Conservation (phyloP, 108 stramenopile species). For the Ochromonas danica region DNA sequence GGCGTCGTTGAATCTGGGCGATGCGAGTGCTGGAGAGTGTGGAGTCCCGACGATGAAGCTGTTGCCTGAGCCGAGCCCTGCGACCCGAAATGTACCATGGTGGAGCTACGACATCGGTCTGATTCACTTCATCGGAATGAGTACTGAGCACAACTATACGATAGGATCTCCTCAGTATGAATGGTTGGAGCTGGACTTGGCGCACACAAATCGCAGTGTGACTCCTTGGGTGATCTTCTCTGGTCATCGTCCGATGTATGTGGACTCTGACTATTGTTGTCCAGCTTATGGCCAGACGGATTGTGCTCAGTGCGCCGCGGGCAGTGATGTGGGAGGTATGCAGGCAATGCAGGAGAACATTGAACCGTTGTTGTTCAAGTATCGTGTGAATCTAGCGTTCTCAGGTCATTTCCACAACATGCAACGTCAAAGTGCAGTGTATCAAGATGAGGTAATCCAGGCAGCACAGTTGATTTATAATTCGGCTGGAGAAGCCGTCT, state of each 20-base stretch:
- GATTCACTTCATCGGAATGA: constrained; percentile 29
- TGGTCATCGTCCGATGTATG: constrained; percentile 55
- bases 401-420: constrained; percentile 10
- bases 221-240: constrained; percentile 53
- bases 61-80: constrained; percentile 51
- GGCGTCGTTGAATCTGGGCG: constrained; percentile 10
- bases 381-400: constrained; percentile 7
- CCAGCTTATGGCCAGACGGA: background rate
- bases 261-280: constrained; percentile 20
- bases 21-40: constrained; percentile 53
- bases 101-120: constrained; percentile 29
- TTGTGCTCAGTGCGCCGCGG: background rate
- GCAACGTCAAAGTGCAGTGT: constrained; percentile 7
- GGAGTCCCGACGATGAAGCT: constrained; percentile 47
- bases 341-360: background rate
- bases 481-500: background rate
- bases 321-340: constrained; percentile 4
- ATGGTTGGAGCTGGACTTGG: constrained; percentile 41
- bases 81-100: background rate
- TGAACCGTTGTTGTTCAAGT: constrained; percentile 4
- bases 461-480: background rate
- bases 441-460: background rate
- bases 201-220: constrained; percentile 42
- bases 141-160: constrained; percentile 22
- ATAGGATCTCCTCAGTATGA: constrained; percentile 6